Conservation (phyloP, 2,329 filamentous ascomycete species). For the Myriosclerotinia duriaeana region DNA sequence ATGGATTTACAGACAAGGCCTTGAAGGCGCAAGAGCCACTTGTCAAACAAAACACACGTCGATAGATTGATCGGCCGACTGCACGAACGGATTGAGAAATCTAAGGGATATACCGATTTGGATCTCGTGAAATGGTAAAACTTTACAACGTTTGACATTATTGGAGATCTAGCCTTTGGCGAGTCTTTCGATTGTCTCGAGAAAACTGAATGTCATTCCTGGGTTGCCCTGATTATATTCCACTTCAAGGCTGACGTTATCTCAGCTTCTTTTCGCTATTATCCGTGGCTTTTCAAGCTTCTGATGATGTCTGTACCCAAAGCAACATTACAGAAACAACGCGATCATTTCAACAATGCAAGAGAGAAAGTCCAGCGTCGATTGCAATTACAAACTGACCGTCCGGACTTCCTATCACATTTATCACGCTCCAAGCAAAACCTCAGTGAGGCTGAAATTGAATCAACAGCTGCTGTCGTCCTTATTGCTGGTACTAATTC, state of each 20-base stretch:
- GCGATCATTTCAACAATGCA: slow-evolving; percentile 30
- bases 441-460: slow-evolving; percentile 25
- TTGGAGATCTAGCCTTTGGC: slow-evolving; percentile 47
- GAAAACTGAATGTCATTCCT: slow-evolving; percentile 35
- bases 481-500: slow-evolving; percentile 27
- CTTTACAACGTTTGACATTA: slow-evolving; percentile 43
- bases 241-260: slow-evolving; percentile 32
- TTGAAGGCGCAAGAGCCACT: slow-evolving; percentile 39
- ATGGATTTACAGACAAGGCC: slow-evolving; percentile 40
- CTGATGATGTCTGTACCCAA: slow-evolving; percentile 22
- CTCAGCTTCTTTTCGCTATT: slow-evolving; percentile 27
- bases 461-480: slow-evolving; percentile 18
- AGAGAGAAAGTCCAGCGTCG: slow-evolving; percentile 27
- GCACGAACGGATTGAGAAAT: slow-evolving; percentile 16
- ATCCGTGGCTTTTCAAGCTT: slow-evolving; percentile 24
- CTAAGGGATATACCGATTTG: slow-evolving; percentile 11
- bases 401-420: slow-evolving; percentile 41
- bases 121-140: slow-evolving; percentile 42
- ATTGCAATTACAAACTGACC: slow-evolving; percentile 33
- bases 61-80: slow-evolving; percentile 22
- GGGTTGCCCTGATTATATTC: slow-evolving; percentile 35
- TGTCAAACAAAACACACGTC: slow-evolving; percentile 23
- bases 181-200: slow-evolving; percentile 43
- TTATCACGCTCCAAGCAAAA: slow-evolving; percentile 27
- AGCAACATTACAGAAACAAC: slow-evolving; percentile 24